phyloP scores from a whole-genome alignment of 129 eudicot species.

The Oenanthe sinensis region DNA sequence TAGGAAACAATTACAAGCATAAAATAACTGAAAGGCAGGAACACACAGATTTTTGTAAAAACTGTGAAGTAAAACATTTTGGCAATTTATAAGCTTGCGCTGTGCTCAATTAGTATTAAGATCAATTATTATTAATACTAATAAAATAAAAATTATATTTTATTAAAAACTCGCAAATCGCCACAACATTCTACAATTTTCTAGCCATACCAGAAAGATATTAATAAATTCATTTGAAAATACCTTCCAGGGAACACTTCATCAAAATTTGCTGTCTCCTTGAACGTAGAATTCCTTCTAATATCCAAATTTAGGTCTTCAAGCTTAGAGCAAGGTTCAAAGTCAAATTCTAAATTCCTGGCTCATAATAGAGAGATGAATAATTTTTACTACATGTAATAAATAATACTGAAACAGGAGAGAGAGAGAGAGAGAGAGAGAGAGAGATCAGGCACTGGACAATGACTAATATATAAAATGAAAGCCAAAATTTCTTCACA shows the following conservation, averaged over 20 bases:
- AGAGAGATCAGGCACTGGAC: constrained; percentile 14
- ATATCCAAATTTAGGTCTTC: constrained; percentile 80
- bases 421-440: not conserved
- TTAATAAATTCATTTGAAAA: constrained; percentile 12
- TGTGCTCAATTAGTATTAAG: not conserved
- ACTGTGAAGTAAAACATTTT: not conserved
- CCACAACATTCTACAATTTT: not conserved
- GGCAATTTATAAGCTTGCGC: not conserved
- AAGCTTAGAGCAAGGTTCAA: constrained; percentile 75
- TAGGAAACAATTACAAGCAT: not conserved
- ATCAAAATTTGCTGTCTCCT: constrained; percentile 29
- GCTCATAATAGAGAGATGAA: constrained; percentile 14
- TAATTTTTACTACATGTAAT: not conserved
- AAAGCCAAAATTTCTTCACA: not conserved
- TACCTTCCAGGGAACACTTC: constrained; percentile 47
- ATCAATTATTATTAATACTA: too few species aligned
- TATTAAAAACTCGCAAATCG: not conserved
- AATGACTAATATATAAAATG: constrained; percentile 7
- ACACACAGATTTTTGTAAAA: not conserved
- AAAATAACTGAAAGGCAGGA: not conserved
- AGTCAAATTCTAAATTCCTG: constrained; percentile 41
- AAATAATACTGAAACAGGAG: not conserved
- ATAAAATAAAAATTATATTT: too few species aligned
- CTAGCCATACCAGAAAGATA: not conserved
- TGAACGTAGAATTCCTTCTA: constrained; percentile 37